phyloP scores from a whole-genome alignment of 2,329 filamentous ascomycete genomes.

The Pseudodiploospora longispora region DNA sequence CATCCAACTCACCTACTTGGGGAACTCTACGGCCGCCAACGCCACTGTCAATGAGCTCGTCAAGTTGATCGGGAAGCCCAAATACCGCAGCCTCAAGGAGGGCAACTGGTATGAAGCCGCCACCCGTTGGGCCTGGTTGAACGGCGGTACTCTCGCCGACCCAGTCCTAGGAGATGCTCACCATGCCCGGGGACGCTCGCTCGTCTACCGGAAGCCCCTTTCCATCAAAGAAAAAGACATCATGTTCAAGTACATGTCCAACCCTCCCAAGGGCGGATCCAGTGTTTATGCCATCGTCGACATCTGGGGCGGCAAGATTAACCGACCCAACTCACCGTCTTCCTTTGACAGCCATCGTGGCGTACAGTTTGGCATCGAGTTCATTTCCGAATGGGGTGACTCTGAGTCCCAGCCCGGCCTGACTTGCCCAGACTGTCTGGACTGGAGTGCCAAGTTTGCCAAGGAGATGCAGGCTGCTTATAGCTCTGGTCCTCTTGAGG shows the following conservation, averaged over 20 bases:
- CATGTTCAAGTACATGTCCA: not conserved
- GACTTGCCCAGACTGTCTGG: not conserved
- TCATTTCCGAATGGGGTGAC: not conserved
- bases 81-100: not conserved
- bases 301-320: not conserved
- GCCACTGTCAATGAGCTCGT: not conserved
- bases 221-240: not conserved
- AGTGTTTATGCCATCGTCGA: not conserved
- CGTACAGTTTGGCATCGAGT: not conserved
- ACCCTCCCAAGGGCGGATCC: not conserved
- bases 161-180: not conserved
- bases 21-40: not conserved
- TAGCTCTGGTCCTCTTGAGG: not conserved
- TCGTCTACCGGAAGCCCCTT: not conserved
- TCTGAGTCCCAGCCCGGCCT: not conserved
- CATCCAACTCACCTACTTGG: not conserved
- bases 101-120: not conserved
- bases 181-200: not conserved
- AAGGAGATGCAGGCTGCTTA: not conserved
- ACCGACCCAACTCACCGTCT: not conserved
- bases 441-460: not conserved
- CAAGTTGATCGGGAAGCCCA: not conserved
- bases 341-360: not conserved
- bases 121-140: not conserved
- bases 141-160: not conserved